Conservation (phyloP, 2,329 filamentous ascomycete species). For the Bertia moriformis region DNA sequence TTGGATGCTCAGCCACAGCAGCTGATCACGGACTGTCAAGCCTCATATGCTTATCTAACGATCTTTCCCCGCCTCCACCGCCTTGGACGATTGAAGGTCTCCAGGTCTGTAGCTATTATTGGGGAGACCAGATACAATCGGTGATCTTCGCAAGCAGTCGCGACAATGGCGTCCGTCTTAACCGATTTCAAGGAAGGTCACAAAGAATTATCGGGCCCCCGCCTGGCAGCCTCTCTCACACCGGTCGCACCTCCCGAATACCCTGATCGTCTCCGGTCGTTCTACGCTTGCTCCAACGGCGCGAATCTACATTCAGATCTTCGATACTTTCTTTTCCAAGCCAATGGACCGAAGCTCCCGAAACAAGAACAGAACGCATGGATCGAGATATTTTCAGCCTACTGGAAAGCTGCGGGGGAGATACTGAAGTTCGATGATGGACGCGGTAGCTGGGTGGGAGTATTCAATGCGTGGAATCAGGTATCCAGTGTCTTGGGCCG, state of each 20-base stretch:
- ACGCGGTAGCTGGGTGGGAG: constrained; percentile 44
- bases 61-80: too few relatives aligned
- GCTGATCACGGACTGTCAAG: background rate
- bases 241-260: constrained; percentile 51
- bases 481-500: constrained; percentile 63
- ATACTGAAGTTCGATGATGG: constrained; percentile 53
- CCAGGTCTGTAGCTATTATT: too few relatives aligned
- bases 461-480: constrained; percentile 83
- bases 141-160: too few relatives aligned
- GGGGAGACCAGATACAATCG: too few relatives aligned
- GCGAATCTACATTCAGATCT: constrained; percentile 55
- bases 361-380: constrained; percentile 64
- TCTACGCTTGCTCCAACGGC: constrained; percentile 58
- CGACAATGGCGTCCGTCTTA: background rate
- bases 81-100: too few relatives aligned
- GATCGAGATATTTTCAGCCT: constrained; percentile 70
- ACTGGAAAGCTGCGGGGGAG: constrained; percentile 70
- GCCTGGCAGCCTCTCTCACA: constrained; percentile 60
- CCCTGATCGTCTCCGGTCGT: constrained; percentile 50
- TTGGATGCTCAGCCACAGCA: background rate
- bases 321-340: constrained; percentile 53
- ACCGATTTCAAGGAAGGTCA: constrained; percentile 54
- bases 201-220: constrained; percentile 49
- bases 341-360: constrained; percentile 36
- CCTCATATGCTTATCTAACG: too few relatives aligned